These are phyloP conservation scores for Ustilago trichophora DNA, from an alignment of 1,284 basidiomycete species.

Conservation along the genomic window DNA sequence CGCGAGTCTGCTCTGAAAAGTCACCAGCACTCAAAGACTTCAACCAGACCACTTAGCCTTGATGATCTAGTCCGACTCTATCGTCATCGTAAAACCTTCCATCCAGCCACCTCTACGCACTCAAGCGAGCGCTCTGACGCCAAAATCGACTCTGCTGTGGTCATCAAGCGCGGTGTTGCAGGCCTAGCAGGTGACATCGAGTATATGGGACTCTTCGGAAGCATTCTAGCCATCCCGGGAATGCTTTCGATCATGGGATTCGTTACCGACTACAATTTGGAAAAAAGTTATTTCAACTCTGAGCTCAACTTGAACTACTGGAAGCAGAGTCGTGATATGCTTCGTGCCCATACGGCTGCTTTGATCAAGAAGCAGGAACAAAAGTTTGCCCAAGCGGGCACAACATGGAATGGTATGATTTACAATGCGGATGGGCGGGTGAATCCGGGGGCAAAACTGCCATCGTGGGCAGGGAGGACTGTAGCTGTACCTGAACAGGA, in stretches of 20 bases:
- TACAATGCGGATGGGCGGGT: constrained; percentile 24
- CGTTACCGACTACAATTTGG: constrained; percentile 31
- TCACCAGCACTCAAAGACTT: too few species aligned
- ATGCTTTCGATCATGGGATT: constrained; percentile 27
- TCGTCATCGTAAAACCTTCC: too few species aligned
- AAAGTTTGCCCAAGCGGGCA: constrained; percentile 13
- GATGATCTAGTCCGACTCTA: too few species aligned
- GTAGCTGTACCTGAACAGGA: not conserved
- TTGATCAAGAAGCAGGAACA: constrained; percentile 23
- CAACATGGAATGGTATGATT: constrained; percentile 27
- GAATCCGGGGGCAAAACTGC: constrained; percentile 1
- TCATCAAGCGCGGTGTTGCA: constrained; percentile 14
- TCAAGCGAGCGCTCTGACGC: too few species aligned
- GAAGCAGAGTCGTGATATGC: constrained; percentile 16
- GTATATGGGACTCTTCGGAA: constrained; percentile 22
- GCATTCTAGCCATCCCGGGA: constrained; percentile 28
- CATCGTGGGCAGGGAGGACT: not conserved
- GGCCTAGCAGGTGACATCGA: constrained; percentile 32
- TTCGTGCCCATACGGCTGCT: constrained; percentile 14
- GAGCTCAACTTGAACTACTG: constrained; percentile 32
- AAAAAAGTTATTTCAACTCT: constrained; percentile 28
- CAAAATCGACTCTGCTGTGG: too few species aligned
- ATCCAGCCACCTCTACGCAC: too few species aligned
- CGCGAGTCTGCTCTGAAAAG: too few species aligned
- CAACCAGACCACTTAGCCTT: too few species aligned